These are phyloP conservation scores for Talaromyces sp. DNA, from an alignment of 2,329 filamentous ascomycete genomes.

Conservation along the genomic window DNA sequence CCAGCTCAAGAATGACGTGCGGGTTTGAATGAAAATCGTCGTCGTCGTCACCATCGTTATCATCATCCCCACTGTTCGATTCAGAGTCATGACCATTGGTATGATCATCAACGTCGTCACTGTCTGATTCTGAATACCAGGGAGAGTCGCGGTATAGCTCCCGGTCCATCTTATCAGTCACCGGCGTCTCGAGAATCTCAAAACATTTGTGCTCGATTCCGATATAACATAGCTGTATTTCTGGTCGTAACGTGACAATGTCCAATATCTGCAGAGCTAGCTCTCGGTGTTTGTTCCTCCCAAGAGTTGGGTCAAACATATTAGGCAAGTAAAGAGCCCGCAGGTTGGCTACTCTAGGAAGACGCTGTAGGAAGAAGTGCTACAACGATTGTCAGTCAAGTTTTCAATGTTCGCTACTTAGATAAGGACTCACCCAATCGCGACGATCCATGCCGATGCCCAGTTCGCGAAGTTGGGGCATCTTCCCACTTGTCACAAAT, in stretches of 20 bases:
- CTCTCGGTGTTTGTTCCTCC: conserved; percentile 61
- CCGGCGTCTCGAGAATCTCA: conserved; percentile 66
- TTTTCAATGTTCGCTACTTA: not conserved
- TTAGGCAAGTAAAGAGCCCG: conserved; percentile 69
- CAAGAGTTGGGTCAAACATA: conserved; percentile 59
- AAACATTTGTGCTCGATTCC: conserved; percentile 77
- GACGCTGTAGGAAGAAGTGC: conserved; percentile 75
- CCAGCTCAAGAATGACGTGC: conserved; percentile 22
- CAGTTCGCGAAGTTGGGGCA: conserved; percentile 69
- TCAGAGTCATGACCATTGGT: conserved; percentile 3
- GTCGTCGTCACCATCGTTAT: conserved; percentile 52
- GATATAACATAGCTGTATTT: conserved; percentile 74
- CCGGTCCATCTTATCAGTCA: conserved; percentile 38
- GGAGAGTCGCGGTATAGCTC: conserved; percentile 19
- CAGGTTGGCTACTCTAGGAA: conserved; percentile 69
- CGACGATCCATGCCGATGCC: conserved; percentile 70
- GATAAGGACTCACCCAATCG: conserved; percentile 64
- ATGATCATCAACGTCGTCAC: conserved; percentile 40
- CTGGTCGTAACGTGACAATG: conserved; percentile 71
- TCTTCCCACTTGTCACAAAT: conserved; percentile 74
- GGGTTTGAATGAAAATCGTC: conserved; percentile 39
- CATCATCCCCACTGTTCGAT: conserved; percentile 41
- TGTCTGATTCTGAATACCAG: conserved; percentile 31
- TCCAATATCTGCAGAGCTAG: conserved; percentile 74
- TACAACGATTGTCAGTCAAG: conserved; percentile 34